Evolutionary conservation across 2,329 filamentous ascomycete species (phyloP), one percentile per base, ranked within the genome.

Genomic region (Apiospora aurea): DNA sequence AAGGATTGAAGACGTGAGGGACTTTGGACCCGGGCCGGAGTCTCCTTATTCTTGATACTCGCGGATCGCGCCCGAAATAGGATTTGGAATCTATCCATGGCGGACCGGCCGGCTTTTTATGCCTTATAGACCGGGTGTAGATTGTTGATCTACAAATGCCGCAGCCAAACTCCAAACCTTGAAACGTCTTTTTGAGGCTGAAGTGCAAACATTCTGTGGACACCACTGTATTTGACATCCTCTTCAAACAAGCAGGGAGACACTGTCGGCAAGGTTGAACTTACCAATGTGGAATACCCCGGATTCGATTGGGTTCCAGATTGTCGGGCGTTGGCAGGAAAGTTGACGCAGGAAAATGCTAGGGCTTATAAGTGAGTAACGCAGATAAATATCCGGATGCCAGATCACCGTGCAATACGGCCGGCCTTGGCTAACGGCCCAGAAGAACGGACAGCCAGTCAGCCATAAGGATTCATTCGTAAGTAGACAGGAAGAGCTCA

Each of bases 41-140:
- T 61, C 34, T 34, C 51, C 53, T 61, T 61, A 29, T 64, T 64
- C 57, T 34, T 41, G 34, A 64, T 41, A n/a, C 29, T 64, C 34
- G 34, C 57, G 57, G 29, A 64, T 64, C 34, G 34, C 21, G 11
- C 34, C 57, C 34, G 34, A n/a, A 64, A 41, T 64, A n/a, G 57
- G 57, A 64, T 64, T 64, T 64, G 34, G n/a, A 64, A 64, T 64
- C 10, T 64, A n/a, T 64, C 24, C 21, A 61, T 13, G 18, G 29
- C 29, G 57, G 29, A 41, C 57, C 34, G 18, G n/a, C 53, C 18
- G 53, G 29, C 53, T 16, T 38, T 21, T 38, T 8, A 18, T n/a
- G 7, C 51, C 49, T 24, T n/a, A 26, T 24, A 26, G 26, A 14
- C 6, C 7, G 29, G 7, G n/a, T 41, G n/a, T 41, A 21, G 18